Conservation (phyloP, 23 red algal genomes). For the Gracilaria domingensis region DNA sequence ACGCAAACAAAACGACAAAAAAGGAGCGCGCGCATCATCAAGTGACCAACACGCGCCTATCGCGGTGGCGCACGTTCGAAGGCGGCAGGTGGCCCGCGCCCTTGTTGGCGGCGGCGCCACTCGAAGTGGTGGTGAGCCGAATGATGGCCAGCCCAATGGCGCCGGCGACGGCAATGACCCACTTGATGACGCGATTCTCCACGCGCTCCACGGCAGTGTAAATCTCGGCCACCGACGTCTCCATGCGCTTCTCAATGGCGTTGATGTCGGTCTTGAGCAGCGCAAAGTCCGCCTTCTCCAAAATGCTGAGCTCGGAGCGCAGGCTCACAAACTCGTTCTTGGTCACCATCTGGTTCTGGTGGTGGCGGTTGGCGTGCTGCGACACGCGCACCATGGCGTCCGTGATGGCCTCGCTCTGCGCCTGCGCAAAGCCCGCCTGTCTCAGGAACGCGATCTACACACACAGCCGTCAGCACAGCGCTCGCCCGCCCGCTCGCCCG, state of each 20-base stretch:
- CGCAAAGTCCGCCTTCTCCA: slow-evolving; percentile 96
- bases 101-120: not conserved
- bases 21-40: slow-evolving; percentile 3
- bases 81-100: not conserved
- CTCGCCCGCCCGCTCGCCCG: no score
- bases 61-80: not conserved
- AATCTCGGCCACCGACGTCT: slow-evolving; percentile 85
- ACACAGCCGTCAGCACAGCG: no score
- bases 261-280: slow-evolving; percentile 87
- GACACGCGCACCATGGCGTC: slow-evolving; percentile 56
- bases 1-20: no score
- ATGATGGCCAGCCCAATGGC: slow-evolving; percentile 60
- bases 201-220: slow-evolving; percentile 95
- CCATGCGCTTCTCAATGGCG: slow-evolving; percentile 84
- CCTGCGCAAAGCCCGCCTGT: slow-evolving; percentile 29
- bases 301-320: slow-evolving; percentile 87
- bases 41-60: not conserved
- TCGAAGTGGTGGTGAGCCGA: slow-evolving; percentile 48
- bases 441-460: slow-evolving; percentile 28
- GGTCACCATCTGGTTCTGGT: slow-evolving; percentile 61
- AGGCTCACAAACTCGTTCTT: slow-evolving; percentile 92
- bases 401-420: slow-evolving; percentile 55
- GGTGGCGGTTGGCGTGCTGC: slow-evolving; percentile 50
- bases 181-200: slow-evolving; percentile 89
- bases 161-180: slow-evolving; percentile 94